A percentile compares a stretch with the other conserved stretches of the same genome.
Conservation (phyloP, 306 rosid genomes). For the Lagenaria siceraria region DNA sequence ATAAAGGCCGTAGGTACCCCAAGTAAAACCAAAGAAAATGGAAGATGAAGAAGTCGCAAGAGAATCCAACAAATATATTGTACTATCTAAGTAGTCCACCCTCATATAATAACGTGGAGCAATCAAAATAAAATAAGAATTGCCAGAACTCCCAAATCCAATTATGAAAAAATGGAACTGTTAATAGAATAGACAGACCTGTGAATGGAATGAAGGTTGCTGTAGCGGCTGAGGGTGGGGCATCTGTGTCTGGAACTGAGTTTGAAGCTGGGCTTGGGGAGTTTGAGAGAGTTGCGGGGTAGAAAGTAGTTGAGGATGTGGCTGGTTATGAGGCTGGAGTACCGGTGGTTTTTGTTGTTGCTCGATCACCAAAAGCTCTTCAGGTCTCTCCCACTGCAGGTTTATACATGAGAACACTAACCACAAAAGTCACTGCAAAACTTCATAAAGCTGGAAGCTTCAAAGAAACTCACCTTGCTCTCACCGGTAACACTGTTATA, state of each 20-base stretch:
- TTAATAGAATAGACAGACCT: conserved; percentile 24
- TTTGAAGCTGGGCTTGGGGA: conserved; percentile 46
- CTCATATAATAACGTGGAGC: neutral
- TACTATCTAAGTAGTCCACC: neutral
- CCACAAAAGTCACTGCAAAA: conserved; percentile 6
- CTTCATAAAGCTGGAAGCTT: conserved; percentile 7
- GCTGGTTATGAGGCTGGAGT: conserved; percentile 43
- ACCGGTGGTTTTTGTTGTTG: conserved; percentile 48
- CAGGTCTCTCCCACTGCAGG: conserved; percentile 93
- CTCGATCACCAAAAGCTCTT: conserved; percentile 49
- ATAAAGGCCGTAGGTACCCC: neutral
- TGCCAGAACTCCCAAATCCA: neutral
- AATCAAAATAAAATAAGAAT: conserved; percentile 5
- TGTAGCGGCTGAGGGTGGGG: conserved; percentile 45
- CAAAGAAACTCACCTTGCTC: conserved; percentile 56
- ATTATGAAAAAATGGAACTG: neutral
- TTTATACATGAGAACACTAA: conserved; percentile 3
- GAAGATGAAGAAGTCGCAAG: neutral
- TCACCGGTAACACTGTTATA: conserved; percentile 71
- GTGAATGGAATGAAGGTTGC: conserved; percentile 38
- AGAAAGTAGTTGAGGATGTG: conserved; percentile 38
- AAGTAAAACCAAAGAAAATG: neutral
- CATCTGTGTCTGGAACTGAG: conserved; percentile 46
- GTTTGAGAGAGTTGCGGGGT: conserved; percentile 43
- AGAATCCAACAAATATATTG: neutral